Conservation (phyloP, 352 stramenopile species). For the Phytophthora agathidicida region DNA sequence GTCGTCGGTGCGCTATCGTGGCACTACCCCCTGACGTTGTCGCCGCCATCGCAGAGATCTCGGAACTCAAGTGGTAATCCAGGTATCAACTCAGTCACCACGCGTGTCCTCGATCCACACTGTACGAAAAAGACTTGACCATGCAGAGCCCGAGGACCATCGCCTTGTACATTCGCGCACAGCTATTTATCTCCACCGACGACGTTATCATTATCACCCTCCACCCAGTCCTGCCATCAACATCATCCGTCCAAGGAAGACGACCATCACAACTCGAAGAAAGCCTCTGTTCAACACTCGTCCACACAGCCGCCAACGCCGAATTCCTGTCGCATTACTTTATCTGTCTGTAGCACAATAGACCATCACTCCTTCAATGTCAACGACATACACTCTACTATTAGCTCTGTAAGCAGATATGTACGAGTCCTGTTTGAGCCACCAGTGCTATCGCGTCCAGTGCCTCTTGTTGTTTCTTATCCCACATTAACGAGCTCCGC, state of each 20-base stretch:
- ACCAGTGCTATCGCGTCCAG: constrained; percentile 53
- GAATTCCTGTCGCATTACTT: too few species aligned
- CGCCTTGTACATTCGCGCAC: constrained; percentile 15
- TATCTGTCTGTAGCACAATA: too few species aligned
- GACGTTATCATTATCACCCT: neutral
- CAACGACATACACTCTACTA: constrained; percentile 5
- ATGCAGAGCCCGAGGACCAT: neutral
- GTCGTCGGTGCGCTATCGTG: constrained; percentile 38
- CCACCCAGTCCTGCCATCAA: neutral
- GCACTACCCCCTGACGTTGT: constrained; percentile 22
- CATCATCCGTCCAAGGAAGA: constrained; percentile 7
- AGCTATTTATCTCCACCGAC: constrained; percentile 25
- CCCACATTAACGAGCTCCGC: constrained; percentile 77
- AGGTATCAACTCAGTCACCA: neutral
- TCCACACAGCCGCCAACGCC: too few species aligned
- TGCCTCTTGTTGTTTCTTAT: constrained; percentile 69
- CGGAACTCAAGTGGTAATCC: constrained; percentile 25
- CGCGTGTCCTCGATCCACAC: constrained; percentile 2
- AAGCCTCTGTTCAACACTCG: too few species aligned
- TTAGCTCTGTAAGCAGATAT: constrained; percentile 65
- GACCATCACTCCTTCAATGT: constrained; percentile 5
- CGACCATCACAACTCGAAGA: neutral
- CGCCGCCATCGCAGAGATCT: constrained; percentile 23
- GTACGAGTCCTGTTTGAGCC: constrained; percentile 67
- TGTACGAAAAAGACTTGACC: constrained; percentile 4